These are phyloP conservation scores for Tricholoma bakamatsutake DNA, from an alignment of 768 basidiomycete species.

Conservation along the genomic window DNA sequence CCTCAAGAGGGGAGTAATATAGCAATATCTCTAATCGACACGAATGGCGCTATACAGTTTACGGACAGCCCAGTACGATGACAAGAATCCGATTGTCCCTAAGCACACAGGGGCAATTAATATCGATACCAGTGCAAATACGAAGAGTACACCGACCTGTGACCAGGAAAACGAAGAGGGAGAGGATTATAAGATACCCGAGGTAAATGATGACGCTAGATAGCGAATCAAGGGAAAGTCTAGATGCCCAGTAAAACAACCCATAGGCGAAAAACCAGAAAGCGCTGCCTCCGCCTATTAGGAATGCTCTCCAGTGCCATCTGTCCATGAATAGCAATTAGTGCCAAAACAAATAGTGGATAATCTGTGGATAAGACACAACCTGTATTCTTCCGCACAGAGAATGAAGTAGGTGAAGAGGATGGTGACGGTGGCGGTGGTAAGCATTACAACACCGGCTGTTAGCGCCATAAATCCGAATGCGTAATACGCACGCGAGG, in stretches of 20 bases:
- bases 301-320: slow-evolving; percentile 96
- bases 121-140: not conserved
- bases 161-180: slow-evolving; percentile 80
- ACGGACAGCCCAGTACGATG: slow-evolving; percentile 87
- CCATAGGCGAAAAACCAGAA: slow-evolving; percentile 91
- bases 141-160: slow-evolving; percentile 50
- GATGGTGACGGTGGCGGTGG: slow-evolving; percentile 88
- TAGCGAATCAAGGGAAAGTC: slow-evolving; percentile 79
- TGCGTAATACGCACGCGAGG: slow-evolving; percentile 89
- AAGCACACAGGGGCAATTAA: slow-evolving; percentile 6
- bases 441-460: slow-evolving; percentile 74
- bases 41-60: slow-evolving; percentile 79
- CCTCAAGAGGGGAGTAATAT: not conserved
- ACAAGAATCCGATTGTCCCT: slow-evolving; percentile 90
- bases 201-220: slow-evolving; percentile 81
- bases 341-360: not conserved
- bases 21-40: slow-evolving; percentile 43
- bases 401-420: slow-evolving; percentile 86
- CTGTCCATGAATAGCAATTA: slow-evolving; percentile 29
- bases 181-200: slow-evolving; percentile 83
- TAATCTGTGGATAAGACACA: slow-evolving; percentile 12
- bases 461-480: slow-evolving; percentile 94
- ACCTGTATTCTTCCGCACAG: slow-evolving; percentile 94
- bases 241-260: slow-evolving; percentile 81
- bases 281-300: slow-evolving; percentile 87